A percentile compares a stretch with the other conserved stretches of the same genome.
Evolutionary conservation across 2,329 filamentous ascomycete species (phyloP).

Genomic region (Cladosporium sp.): DNA sequence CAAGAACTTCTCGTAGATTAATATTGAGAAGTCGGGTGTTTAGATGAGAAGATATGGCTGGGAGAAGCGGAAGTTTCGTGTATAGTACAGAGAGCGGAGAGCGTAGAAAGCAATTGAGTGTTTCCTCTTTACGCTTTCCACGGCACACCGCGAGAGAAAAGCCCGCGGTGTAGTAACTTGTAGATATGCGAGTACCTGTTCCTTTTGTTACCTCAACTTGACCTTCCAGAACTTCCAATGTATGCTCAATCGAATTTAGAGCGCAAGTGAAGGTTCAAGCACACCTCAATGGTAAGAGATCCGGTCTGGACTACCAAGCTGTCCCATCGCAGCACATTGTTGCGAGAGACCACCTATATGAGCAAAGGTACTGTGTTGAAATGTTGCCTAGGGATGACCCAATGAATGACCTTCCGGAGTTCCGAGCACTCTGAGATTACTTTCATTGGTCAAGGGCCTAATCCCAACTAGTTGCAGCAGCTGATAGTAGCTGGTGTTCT

Average conservation of each 20-base stretch:
- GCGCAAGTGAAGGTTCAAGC: no score
- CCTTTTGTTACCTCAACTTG: constrained; percentile 25
- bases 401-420: no score
- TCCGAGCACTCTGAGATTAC: no score
- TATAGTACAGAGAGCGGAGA: constrained; percentile 36
- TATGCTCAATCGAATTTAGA: not conserved
- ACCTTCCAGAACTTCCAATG: not conserved
- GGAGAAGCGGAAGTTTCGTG: constrained; percentile 27
- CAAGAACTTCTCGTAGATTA: constrained; percentile 74
- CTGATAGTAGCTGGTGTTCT: no score
- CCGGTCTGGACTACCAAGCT: no score
- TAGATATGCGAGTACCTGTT: constrained; percentile 34
- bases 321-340: no score
- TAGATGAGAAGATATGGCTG: constrained; percentile 21
- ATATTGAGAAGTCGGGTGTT: constrained; percentile 15
- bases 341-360: no score
- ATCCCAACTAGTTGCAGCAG: no score
- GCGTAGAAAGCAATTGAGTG: constrained; percentile 21
- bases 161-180: constrained; percentile 25
- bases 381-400: no score
- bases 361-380: no score
- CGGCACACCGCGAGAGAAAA: constrained; percentile 20
- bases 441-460: no score
- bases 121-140: constrained; percentile 21
- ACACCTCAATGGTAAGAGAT: not conserved